Evolutionary conservation across 768 basidiomycete species (phyloP).

Genomic region (Termitomyces sp.): DNA sequence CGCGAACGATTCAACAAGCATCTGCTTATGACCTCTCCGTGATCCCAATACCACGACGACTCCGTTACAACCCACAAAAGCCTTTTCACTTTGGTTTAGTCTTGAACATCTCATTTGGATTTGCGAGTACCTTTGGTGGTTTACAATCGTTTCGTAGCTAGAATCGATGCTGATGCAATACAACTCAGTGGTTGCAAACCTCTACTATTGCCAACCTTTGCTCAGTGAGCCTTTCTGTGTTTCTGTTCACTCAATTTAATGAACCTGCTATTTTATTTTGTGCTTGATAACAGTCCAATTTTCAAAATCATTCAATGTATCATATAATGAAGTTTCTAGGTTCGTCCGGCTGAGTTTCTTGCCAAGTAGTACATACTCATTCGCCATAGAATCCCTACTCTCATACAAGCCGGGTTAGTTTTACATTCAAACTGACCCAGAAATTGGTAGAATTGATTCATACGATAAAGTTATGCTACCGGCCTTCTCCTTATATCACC

Average conservation of each 20-base stretch:
- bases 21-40: constrained; percentile 52
- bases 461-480: constrained; percentile 52
- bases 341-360: constrained; percentile 13
- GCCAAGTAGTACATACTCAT: background rate
- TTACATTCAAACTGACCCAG: constrained; percentile 9
- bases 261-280: background rate
- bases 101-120: constrained; percentile 57
- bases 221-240: constrained; percentile 60
- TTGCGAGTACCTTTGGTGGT: constrained; percentile 55
- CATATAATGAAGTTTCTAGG: constrained; percentile 38
- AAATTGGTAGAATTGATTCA: background rate
- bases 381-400: constrained; percentile 52
- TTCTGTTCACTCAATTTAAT: background rate
- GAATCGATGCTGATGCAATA: background rate
- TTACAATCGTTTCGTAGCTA: background rate
- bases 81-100: constrained; percentile 52
- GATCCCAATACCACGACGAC: constrained; percentile 55
- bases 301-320: constrained; percentile 32
- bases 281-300: constrained; percentile 36
- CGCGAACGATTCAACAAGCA: background rate
- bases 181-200: constrained; percentile 57
- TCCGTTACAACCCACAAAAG: constrained; percentile 47
- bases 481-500: constrained; percentile 78
- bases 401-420: constrained; percentile 61
- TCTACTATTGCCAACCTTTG: constrained; percentile 83